A percentile compares a stretch with the other conserved stretches of the same genome.
Conservation (phyloP, 2,329 filamentous ascomycete genomes). For the Apiospora hydei region DNA sequence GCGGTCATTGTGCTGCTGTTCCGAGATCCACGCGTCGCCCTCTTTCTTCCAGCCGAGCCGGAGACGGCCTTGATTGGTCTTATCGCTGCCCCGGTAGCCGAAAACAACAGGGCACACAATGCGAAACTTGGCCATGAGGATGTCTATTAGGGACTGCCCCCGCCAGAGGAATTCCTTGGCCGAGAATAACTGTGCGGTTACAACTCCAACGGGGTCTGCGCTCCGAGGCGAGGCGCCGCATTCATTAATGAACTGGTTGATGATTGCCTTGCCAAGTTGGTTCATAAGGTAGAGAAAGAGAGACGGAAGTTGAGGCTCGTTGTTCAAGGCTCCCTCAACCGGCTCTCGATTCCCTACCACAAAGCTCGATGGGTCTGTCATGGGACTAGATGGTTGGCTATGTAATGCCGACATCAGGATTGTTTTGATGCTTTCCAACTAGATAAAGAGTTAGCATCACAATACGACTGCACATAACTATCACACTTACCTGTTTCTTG, state of each 20-base stretch:
- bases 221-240: conserved; percentile 68
- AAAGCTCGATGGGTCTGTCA: conserved; percentile 63
- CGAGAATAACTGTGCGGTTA: conserved; percentile 78
- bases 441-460: conserved; percentile 26
- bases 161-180: conserved; percentile 71
- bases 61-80: conserved; percentile 69
- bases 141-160: conserved; percentile 75
- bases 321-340: conserved; percentile 56
- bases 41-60: conserved; percentile 79
- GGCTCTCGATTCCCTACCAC: conserved; percentile 55
- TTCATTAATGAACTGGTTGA: conserved; percentile 74
- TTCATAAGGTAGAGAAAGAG: conserved; percentile 79
- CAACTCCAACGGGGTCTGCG: conserved; percentile 81
- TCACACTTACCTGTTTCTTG: conserved; percentile 56
- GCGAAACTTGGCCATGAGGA: conserved; percentile 87
- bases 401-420: conserved; percentile 62
- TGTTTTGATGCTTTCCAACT: conserved; percentile 57
- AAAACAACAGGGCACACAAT: conserved; percentile 85
- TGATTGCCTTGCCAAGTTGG: conserved; percentile 75
- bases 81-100: conserved; percentile 79
- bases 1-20: conserved; percentile 79
- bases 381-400: conserved; percentile 57
- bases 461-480: conserved; percentile 6
- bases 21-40: conserved; percentile 65
- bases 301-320: conserved; percentile 64